Percentiles rank a stretch among this genome's conserved stretches.
Conservation (phyloP, 495 filamentous ascomycete species). For the Jackrogersella multiformis region DNA sequence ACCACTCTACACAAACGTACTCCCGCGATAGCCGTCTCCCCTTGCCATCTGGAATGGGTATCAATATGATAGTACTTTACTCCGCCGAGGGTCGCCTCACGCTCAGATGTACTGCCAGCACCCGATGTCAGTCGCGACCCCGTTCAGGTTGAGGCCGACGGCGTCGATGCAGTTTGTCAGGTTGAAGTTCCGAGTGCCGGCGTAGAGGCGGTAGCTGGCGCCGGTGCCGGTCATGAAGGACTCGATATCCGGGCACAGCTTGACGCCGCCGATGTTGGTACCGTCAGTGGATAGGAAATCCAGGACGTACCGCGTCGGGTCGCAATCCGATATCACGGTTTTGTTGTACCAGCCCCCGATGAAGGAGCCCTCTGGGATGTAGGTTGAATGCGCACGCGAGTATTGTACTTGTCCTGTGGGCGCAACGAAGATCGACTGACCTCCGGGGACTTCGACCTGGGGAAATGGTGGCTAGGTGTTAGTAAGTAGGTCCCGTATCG, state of each 20-base stretch:
- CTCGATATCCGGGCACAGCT: conserved; percentile 34
- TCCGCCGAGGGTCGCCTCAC: neutral
- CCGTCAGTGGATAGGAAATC: conserved; percentile 38
- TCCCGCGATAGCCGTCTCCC: neutral
- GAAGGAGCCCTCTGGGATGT: conserved; percentile 63
- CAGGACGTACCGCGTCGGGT: conserved; percentile 17
- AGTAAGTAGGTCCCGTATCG: neutral
- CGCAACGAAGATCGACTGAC: conserved; percentile 69
- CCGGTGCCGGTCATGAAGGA: conserved; percentile 17
- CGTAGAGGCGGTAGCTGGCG: conserved; percentile 31
- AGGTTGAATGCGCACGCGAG: conserved; percentile 68
- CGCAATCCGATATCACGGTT: conserved; percentile 28
- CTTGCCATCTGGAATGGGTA: too few relatives aligned
- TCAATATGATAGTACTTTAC: neutral
- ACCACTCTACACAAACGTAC: neutral
- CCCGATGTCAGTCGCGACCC: conserved; percentile 1
- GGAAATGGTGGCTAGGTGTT: conserved; percentile 12
- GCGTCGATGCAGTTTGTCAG: conserved; percentile 26
- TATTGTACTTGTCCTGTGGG: conserved; percentile 65
- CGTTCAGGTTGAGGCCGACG: conserved; percentile 26
- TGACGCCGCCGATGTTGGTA: conserved; percentile 28
- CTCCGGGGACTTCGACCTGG: conserved; percentile 68
- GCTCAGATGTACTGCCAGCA: conserved; percentile 39
- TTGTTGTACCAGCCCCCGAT: conserved; percentile 54
- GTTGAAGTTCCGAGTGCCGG: conserved; percentile 29